phyloP scores from a whole-genome alignment of 257 asterid genomes.

The Galeopsis tetrahit region DNA sequence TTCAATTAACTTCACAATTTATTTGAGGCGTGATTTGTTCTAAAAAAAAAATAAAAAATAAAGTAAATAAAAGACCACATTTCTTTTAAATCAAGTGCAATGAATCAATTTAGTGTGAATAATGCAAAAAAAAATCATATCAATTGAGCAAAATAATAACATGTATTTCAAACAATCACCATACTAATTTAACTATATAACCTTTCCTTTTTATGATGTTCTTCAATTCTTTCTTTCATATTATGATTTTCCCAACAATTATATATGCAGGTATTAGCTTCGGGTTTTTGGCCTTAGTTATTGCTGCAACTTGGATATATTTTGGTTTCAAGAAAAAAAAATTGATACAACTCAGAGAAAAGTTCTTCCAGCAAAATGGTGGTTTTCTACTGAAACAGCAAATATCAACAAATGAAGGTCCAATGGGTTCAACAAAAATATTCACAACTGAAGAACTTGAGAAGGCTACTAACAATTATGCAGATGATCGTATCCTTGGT shows the following conservation, averaged over 20 bases:
- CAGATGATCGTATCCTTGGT: slow-evolving; percentile 66
- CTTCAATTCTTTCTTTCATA: background rate
- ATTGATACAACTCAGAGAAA: slow-evolving; percentile 49
- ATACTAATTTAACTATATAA: too few relatives aligned
- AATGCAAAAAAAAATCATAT: too few relatives aligned
- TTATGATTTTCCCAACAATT: background rate
- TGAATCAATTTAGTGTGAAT: too few relatives aligned
- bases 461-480: slow-evolving; percentile 61
- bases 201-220: background rate
- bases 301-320: slow-evolving; percentile 57
- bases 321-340: slow-evolving; percentile 57
- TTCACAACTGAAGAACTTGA: slow-evolving; percentile 65
- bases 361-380: slow-evolving; percentile 80
- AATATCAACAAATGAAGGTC: slow-evolving; percentile 50
- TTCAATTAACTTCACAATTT: too few relatives aligned
- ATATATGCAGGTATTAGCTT: slow-evolving; percentile 61
- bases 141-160: too few relatives aligned
- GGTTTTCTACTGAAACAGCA: slow-evolving; percentile 64
- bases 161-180: too few relatives aligned
- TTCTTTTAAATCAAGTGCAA: too few relatives aligned
- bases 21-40: too few relatives aligned
- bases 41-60: too few relatives aligned
- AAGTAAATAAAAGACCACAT: too few relatives aligned
- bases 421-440: slow-evolving; percentile 54
- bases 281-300: slow-evolving; percentile 58